Percentiles rank a stretch among this genome's conserved stretches.
Evolutionary conservation across 2,329 filamentous ascomycete genomes (phyloP).

Genomic region (Alternaria sp.): DNA sequence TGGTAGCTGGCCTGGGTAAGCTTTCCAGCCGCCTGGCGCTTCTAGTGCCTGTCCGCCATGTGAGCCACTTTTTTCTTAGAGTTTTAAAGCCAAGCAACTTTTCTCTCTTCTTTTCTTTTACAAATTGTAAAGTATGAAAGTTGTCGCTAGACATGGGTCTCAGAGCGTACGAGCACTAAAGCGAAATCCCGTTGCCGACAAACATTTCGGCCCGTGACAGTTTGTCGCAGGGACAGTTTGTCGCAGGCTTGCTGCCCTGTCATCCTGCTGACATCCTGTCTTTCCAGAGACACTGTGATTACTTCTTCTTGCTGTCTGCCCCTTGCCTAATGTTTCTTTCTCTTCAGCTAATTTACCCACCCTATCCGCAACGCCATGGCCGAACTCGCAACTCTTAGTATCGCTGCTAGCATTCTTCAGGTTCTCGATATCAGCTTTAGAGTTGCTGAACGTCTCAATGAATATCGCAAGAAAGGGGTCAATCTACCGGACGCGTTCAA

Average conservation of each 20-base stretch:
- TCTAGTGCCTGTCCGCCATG: neutral
- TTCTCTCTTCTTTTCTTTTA: too few species aligned
- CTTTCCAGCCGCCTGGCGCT: neutral
- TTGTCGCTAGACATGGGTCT: too few species aligned
- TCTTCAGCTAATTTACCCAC: constrained; percentile 4
- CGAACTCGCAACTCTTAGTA: constrained; percentile 22
- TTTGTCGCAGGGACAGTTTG: constrained; percentile 5
- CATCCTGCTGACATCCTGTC: constrained; percentile 3
- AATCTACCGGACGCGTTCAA: constrained; percentile 20
- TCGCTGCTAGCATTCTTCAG: constrained; percentile 29
- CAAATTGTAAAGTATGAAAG: too few species aligned
- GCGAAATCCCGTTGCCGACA: neutral
- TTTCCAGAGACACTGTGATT: neutral
- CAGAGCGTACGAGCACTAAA: neutral
- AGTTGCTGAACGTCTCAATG: constrained; percentile 23
- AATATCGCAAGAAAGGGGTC: constrained; percentile 16
- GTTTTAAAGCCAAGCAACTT: too few species aligned
- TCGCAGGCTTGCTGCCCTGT: constrained; percentile 21
- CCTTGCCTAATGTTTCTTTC: constrained; percentile 3
- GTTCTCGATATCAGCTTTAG: constrained; percentile 21
- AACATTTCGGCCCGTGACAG: neutral
- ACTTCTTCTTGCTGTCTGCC: neutral
- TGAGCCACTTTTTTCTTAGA: too few species aligned
- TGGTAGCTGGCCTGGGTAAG: neutral
- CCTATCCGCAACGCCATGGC: constrained; percentile 26